Evolutionary conservation across 169 alveolate species (phyloP).

Genomic region (Eimeria sp.): DNA sequence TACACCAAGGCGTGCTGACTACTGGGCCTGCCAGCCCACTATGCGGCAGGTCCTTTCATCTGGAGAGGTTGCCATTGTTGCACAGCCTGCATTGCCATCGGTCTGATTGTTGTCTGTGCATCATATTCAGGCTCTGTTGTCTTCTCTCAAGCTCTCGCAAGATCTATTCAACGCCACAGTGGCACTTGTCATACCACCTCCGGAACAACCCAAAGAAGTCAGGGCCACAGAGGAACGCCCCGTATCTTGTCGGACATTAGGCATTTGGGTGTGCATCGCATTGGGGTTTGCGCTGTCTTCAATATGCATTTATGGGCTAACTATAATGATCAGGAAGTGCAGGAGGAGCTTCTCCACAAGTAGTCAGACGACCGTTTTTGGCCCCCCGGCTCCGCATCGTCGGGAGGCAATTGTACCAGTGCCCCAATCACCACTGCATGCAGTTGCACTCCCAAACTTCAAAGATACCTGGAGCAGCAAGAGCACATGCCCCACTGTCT

Average conservation of each 20-base stretch:
- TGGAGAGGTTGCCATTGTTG: not conserved
- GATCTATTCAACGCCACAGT: not conserved
- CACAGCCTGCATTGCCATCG: not conserved
- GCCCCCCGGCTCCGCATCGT: not conserved
- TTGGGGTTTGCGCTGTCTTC: not conserved
- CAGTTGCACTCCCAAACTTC: conserved; percentile 24
- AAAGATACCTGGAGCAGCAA: not conserved
- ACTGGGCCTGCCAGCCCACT: not conserved
- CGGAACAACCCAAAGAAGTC: not conserved
- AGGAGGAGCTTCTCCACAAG: not conserved
- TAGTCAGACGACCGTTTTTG: not conserved
- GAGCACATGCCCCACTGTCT: not conserved
- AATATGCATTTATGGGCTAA: not conserved
- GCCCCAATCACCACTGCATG: not conserved
- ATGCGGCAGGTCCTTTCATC: not conserved
- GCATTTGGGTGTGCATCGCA: not conserved
- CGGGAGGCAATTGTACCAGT: not conserved
- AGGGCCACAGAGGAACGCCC: not conserved
- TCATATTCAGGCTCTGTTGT: conserved; percentile 3
- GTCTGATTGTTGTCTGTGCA: not conserved
- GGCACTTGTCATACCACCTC: not conserved
- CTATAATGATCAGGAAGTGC: not conserved
- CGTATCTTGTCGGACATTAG: not conserved
- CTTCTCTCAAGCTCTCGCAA: conserved; percentile 2
- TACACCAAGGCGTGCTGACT: not conserved